A percentile compares a stretch with the other conserved stretches of the same genome.
Evolutionary conservation across 164 flowering plant genomes (phyloP).

Genomic region (Buxus sempervirens): DNA sequence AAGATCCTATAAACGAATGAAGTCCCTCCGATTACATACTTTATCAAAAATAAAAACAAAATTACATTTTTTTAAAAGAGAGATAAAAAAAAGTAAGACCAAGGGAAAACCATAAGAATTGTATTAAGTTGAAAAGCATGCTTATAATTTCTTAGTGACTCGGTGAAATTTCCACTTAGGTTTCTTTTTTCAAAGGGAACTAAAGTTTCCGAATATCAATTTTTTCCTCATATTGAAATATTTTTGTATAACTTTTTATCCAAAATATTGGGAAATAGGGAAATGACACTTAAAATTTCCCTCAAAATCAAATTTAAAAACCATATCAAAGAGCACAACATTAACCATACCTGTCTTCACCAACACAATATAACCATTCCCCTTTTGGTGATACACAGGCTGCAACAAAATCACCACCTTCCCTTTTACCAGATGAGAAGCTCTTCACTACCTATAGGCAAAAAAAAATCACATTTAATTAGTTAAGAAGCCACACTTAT

Average conservation of each 20-base stretch:
- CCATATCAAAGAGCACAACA: neutral
- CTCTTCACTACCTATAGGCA: conserved; percentile 85
- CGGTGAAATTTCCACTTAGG: too few relatives aligned
- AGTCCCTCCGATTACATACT: neutral
- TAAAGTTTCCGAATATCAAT: too few relatives aligned
- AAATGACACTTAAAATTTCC: too few relatives aligned
- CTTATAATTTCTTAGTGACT: too few relatives aligned
- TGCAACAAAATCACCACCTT: conserved; percentile 98
- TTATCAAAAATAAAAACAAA: neutral
- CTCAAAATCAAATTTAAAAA: neutral
- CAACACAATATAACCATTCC: conserved; percentile 96
- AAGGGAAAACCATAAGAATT: neutral
- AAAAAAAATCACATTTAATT: neutral
- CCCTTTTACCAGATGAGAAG: conserved; percentile 98
- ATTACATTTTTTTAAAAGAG: neutral
- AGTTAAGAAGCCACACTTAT: too few relatives aligned
- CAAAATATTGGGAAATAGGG: too few relatives aligned
- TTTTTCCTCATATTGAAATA: too few relatives aligned
- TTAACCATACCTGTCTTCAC: conserved; percentile 77
- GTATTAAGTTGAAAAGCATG: neutral
- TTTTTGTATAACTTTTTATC: too few relatives aligned
- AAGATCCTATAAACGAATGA: neutral
- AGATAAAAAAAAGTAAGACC: neutral
- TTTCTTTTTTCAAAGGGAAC: too few relatives aligned
- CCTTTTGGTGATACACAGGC: conserved; percentile 97